These are phyloP conservation scores for Thuidium tamariscinum DNA, from an alignment of 225 moss, liverwort and hornwort species.

Conservation along the genomic window DNA sequence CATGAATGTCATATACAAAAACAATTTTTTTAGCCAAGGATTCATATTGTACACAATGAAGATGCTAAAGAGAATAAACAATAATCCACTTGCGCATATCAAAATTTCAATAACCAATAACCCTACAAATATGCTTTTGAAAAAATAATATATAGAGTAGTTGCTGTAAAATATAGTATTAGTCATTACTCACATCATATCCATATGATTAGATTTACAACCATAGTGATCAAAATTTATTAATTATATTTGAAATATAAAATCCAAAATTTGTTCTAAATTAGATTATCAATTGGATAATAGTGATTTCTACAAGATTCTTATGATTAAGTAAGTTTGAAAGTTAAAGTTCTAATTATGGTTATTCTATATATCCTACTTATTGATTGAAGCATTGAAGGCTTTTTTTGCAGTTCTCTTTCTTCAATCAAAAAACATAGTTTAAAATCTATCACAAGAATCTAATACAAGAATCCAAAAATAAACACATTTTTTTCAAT, in stretches of 20 bases:
- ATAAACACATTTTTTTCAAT: neutral
- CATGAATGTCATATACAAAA: accelerated
- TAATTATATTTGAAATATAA: neutral
- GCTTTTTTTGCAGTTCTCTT: neutral
- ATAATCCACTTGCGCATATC: neutral
- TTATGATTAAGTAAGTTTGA: neutral
- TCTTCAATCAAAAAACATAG: too few relatives aligned
- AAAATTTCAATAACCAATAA: neutral
- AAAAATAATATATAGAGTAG: too few relatives aligned
- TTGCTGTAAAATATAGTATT: too few relatives aligned
- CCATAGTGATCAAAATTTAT: too few relatives aligned
- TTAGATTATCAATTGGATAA: neutral
- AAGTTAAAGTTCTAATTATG: too few relatives aligned
- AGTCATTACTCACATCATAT: neutral
- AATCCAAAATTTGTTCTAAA: neutral
- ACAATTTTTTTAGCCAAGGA: accelerated
- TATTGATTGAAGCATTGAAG: neutral
- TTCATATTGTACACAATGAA: neutral
- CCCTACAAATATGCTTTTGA: neutral
- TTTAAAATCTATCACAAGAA: neutral
- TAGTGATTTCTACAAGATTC: neutral
- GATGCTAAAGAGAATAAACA: accelerated
- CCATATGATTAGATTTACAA: neutral
- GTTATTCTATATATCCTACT: accelerated
- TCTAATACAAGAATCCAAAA: neutral